Conservation (phyloP, 164 flowering plant genomes). For the Nymphaea colorata region DNA sequence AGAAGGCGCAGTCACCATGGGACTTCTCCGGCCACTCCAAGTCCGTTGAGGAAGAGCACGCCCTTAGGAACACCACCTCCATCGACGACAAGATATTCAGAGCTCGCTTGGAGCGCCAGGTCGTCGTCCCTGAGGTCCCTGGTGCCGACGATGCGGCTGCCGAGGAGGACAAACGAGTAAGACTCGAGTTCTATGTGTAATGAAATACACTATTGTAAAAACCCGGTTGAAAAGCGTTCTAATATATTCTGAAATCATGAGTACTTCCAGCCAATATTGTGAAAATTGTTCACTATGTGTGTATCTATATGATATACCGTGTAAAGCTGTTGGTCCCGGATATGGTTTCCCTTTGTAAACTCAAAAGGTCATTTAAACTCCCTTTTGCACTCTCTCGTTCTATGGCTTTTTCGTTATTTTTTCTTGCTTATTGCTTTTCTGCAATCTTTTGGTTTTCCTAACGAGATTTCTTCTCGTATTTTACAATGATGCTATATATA, state of each 20-base stretch:
- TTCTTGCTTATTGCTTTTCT: too few relatives aligned
- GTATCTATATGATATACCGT: too few relatives aligned
- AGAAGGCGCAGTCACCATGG: conserved; percentile 70
- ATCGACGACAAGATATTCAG: conserved; percentile 62
- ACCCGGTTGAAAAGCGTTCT: not conserved
- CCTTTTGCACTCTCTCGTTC: too few relatives aligned
- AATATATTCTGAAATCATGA: not conserved
- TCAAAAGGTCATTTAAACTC: too few relatives aligned
- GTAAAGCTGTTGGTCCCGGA: too few relatives aligned
- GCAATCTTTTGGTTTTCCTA: too few relatives aligned
- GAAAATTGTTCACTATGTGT: not conserved
- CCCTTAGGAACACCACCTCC: conserved; percentile 82
- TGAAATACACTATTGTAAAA: not conserved
- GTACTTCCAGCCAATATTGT: not conserved
- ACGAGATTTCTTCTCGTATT: too few relatives aligned
- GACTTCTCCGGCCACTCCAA: conserved; percentile 66
- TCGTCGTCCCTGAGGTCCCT: conserved; percentile 8
- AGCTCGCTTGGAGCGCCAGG: conserved; percentile 25
- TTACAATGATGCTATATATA: too few relatives aligned
- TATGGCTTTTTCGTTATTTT: too few relatives aligned
- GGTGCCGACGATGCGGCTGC: conserved; percentile 24
- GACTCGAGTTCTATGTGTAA: not conserved
- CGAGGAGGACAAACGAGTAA: conserved; percentile 48
- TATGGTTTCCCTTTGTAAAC: too few relatives aligned
- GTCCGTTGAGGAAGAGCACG: conserved; percentile 82